Evolutionary conservation across 352 stramenopile species (phyloP), one percentile per base, ranked within the genome.

Genomic region (Phytophthora macrochlamydospora): DNA sequence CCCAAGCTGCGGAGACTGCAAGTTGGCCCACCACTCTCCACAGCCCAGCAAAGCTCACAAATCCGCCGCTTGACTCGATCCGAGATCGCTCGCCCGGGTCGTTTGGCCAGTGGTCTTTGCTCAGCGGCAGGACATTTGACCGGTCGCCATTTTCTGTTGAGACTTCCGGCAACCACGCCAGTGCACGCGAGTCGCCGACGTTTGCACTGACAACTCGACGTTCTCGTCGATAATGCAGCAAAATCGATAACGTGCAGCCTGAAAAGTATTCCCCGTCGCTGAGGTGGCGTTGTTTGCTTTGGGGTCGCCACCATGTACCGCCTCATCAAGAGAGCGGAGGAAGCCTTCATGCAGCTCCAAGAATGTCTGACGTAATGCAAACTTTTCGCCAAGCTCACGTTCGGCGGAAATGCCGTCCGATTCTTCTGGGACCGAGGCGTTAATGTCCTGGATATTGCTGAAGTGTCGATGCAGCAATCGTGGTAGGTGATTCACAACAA

Each of bases 1-100:
- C 96, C 96, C 30, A 99, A 79, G 61, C 91, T 97, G 18, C 96
- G 79, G 93, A 97, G 32, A 99, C 90, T 37, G 93, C 94, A 24
- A 99, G 81, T 51, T 90, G 87, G 12, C 93, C 93, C 62, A 97
- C 93, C 2, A 98, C 92, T 70, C 93, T 72, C 82, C 85, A 91
- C 18, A 93, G 74, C 11, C 88, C 88, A 18, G 74, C 69, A 52
- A 88, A 92, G 13, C 53, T 76, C 37, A 94, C 75, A 50, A 93
- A 92, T 5, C 87, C 87, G 6, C 87, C 87, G 38, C 82, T 93
- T 2, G 81, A 91, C 48, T 94, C 85, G 58, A 94, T 91, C 30
- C 87, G 77, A 3, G 52, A 65, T 6, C 80, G 73, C 58, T 94
- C 87, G 14, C 24, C 42, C 1, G 69, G 46, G 0, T 72, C 71